Conservation (phyloP, 2,329 filamentous ascomycete genomes). For the Lecanicillium sp. region DNA sequence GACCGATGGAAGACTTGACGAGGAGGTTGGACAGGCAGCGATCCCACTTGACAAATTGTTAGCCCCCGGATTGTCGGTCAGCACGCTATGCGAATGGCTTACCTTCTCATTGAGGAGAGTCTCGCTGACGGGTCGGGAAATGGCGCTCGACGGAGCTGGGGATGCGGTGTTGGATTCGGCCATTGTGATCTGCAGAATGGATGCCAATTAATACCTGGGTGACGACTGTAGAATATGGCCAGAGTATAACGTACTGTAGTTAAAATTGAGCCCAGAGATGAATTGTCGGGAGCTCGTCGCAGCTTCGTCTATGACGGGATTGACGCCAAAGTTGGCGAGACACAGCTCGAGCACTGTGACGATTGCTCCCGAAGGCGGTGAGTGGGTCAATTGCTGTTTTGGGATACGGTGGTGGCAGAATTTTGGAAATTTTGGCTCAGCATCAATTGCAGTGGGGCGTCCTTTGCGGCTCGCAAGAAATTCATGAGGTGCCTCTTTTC, state of each 20-base stretch:
- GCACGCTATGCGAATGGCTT: constrained; percentile 19
- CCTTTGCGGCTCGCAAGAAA: constrained; percentile 1
- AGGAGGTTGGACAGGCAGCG: constrained; percentile 95
- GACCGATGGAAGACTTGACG: constrained; percentile 91
- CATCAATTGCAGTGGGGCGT: constrained; percentile 4
- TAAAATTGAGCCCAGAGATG: constrained; percentile 4
- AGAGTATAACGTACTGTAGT: constrained; percentile 2
- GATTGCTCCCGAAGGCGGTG: constrained; percentile 36
- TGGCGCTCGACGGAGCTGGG: constrained; percentile 49
- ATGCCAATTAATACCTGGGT: background rate
- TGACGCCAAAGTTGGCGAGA: constrained; percentile 24
- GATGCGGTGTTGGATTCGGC: constrained; percentile 40
- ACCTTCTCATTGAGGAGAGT: constrained; percentile 99
- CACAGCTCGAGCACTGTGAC: constrained; percentile 26
- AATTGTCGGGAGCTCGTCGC: constrained; percentile 1
- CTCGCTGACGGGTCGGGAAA: constrained; percentile 88
- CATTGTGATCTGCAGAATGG: constrained; percentile 31
- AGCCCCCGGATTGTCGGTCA: constrained; percentile 3
- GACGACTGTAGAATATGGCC: constrained; percentile 5
- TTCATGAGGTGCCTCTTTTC: too few species aligned
- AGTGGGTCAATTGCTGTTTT: constrained; percentile 14
- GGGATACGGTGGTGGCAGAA: constrained; percentile 32
- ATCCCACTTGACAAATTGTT: constrained; percentile 65
- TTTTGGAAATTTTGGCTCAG: constrained; percentile 31
- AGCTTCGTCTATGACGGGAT: constrained; percentile 5